Percentiles rank a stretch among this genome's conserved stretches.
phyloP scores from a whole-genome alignment of 1,139 yeast genomes.

The Yamadazyma kanchanaburiensis region DNA sequence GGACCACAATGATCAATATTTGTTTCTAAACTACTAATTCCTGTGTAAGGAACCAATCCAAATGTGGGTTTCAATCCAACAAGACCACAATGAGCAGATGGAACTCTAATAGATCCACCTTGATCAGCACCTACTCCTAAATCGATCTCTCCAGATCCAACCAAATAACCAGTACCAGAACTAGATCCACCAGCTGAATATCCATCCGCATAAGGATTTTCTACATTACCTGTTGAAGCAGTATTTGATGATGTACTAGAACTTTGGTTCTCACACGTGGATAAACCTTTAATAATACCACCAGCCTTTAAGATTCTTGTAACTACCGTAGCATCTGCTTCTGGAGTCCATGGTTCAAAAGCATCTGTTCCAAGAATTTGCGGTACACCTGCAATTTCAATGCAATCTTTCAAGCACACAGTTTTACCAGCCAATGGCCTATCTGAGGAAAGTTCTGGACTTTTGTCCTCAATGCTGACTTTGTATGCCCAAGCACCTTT shows the following conservation, averaged over 20 bases:
- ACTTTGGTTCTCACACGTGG: conserved; percentile 14
- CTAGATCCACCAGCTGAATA: conserved; percentile 15
- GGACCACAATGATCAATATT: conserved; percentile 14
- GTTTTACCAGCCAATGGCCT: conserved; percentile 24
- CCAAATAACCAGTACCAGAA: conserved; percentile 13
- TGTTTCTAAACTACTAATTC: conserved; percentile 13
- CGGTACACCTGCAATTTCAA: conserved; percentile 13
- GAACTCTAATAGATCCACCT: conserved; percentile 13
- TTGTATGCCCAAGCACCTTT: conserved; percentile 36
- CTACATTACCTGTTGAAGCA: conserved; percentile 13
- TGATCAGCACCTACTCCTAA: conserved; percentile 14
- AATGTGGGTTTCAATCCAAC: conserved; percentile 15
- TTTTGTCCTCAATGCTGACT: conserved; percentile 27
- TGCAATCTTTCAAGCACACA: conserved; percentile 17
- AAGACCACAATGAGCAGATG: conserved; percentile 13
- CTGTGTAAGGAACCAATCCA: conserved; percentile 14
- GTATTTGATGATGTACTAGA: conserved; percentile 15
- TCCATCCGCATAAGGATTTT: conserved; percentile 12
- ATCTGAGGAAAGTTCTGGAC: conserved; percentile 10
- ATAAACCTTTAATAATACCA: conserved; percentile 11
- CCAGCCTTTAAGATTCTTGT: conserved; percentile 14
- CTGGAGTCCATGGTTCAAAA: conserved; percentile 11
- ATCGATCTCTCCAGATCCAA: conserved; percentile 12
- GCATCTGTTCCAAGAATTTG: conserved; percentile 14
- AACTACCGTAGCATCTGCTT: conserved; percentile 14